These are phyloP conservation scores for Fusarium secorum DNA, from an alignment of 2,329 filamentous ascomycete species.

Conservation along the genomic window DNA sequence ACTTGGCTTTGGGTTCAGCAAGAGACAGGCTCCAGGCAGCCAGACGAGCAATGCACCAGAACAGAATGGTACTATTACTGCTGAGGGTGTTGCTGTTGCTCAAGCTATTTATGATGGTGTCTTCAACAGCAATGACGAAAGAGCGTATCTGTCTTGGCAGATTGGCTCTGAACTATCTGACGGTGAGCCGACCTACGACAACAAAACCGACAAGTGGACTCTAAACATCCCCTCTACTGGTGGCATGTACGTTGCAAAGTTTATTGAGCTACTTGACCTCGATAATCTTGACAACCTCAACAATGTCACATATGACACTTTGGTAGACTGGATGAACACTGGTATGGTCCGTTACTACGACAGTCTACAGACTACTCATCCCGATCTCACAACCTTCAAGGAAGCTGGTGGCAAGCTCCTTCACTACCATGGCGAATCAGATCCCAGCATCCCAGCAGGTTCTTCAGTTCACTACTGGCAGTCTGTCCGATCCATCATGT, in stretches of 20 bases:
- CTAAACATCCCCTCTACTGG: background rate
- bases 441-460: background rate
- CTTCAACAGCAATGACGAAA: background rate
- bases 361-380: background rate
- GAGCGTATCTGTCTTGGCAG: background rate
- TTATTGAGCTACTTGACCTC: background rate
- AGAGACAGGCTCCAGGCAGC: background rate
- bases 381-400: background rate
- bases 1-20: slow-evolving; percentile 3
- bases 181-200: background rate
- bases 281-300: background rate
- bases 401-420: background rate
- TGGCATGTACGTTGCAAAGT: slow-evolving; percentile 3
- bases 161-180: background rate
- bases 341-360: background rate
- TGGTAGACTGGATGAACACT: background rate
- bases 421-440: background rate
- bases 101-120: background rate
- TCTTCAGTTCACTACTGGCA: slow-evolving; percentile 2
- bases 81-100: background rate
- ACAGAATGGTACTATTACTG: background rate
- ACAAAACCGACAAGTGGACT: background rate
- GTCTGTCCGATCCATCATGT: slow-evolving; percentile 2
- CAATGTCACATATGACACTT: background rate
- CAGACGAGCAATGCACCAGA: background rate